A percentile compares a stretch with the other conserved stretches of the same genome.
phyloP scores from a whole-genome alignment of 257 asterid species.

The Primulina eburnea region DNA sequence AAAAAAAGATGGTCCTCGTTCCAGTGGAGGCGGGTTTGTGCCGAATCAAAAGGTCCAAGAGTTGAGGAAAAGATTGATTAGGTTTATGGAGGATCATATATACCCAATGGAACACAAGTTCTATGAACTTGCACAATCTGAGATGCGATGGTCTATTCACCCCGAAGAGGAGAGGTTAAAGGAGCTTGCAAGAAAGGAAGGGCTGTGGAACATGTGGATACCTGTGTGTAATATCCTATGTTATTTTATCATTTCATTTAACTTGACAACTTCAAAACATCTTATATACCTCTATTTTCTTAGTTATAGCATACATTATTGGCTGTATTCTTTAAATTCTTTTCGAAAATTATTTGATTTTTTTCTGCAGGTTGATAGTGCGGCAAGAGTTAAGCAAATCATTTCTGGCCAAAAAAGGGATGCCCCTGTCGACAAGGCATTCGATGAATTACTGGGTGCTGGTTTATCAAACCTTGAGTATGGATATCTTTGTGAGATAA shows the following conservation, averaged over 20 bases:
- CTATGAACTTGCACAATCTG: slow-evolving; percentile 68
- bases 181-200: slow-evolving; percentile 74
- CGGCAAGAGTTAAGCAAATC: slow-evolving; percentile 75
- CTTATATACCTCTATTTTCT: background rate
- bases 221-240: slow-evolving; percentile 56
- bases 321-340: slow-evolving; percentile 5
- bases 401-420: slow-evolving; percentile 39
- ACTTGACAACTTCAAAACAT: background rate
- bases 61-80: slow-evolving; percentile 58
- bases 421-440: slow-evolving; percentile 33
- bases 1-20: slow-evolving; percentile 26
- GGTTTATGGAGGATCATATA: slow-evolving; percentile 78
- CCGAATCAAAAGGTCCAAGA: slow-evolving; percentile 69
- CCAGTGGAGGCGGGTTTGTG: slow-evolving; percentile 58
- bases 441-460: slow-evolving; percentile 66
- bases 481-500: slow-evolving; percentile 86
- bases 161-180: slow-evolving; percentile 88
- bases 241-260: slow-evolving; percentile 6
- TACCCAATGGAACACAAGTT: slow-evolving; percentile 81
- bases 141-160: slow-evolving; percentile 79
- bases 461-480: slow-evolving; percentile 91
- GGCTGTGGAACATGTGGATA: slow-evolving; percentile 90
- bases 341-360: slow-evolving; percentile 6
- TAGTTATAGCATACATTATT: background rate
- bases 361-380: slow-evolving; percentile 77